Percentiles rank a stretch among this genome's conserved stretches.
These are phyloP conservation scores for Exophiala xenobiotica DNA, from an alignment of 2,329 filamentous ascomycete species.

Conservation along the genomic window DNA sequence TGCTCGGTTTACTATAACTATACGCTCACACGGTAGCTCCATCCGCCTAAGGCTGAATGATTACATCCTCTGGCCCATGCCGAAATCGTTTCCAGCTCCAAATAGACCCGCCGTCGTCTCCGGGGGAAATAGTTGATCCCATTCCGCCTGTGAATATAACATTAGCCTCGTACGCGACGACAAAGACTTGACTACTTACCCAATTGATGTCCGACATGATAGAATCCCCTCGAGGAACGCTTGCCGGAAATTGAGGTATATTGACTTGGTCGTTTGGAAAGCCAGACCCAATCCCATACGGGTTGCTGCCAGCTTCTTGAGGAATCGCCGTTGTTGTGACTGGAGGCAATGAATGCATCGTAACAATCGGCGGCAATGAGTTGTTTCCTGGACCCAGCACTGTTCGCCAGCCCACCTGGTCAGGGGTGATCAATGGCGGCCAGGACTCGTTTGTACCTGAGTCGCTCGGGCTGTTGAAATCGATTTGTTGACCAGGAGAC, in stretches of 20 bases:
- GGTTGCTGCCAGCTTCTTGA: conserved; percentile 23
- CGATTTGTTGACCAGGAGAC: conserved; percentile 18
- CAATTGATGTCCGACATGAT: conserved; percentile 61
- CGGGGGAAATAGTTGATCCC: conserved; percentile 39
- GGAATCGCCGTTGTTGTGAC: conserved; percentile 7
- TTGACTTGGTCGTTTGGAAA: conserved; percentile 26
- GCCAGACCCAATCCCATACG: conserved; percentile 19
- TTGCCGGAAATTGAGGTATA: conserved; percentile 19
- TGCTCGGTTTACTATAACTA: background rate
- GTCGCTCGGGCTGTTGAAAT: conserved; percentile 27
- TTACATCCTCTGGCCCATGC: conserved; percentile 2
- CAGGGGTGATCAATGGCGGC: conserved; percentile 24
- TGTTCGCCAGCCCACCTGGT: conserved; percentile 24
- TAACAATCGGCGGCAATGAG: conserved; percentile 4
- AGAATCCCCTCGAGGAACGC: conserved; percentile 30
- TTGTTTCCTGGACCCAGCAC: conserved; percentile 5
- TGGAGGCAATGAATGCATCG: conserved; percentile 10
- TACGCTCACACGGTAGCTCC: too few species aligned
- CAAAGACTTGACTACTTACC: conserved; percentile 50
- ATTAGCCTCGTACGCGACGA: conserved; percentile 3
- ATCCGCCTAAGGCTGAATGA: too few species aligned
- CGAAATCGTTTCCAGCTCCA: conserved; percentile 1
- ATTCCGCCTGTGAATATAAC: conserved; percentile 32
- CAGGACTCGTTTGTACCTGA: conserved; percentile 27
- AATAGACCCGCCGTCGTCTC: conserved; percentile 34